phyloP scores from a whole-genome alignment of 2,329 filamentous ascomycete species.

The Sclerotinia spermophila region DNA sequence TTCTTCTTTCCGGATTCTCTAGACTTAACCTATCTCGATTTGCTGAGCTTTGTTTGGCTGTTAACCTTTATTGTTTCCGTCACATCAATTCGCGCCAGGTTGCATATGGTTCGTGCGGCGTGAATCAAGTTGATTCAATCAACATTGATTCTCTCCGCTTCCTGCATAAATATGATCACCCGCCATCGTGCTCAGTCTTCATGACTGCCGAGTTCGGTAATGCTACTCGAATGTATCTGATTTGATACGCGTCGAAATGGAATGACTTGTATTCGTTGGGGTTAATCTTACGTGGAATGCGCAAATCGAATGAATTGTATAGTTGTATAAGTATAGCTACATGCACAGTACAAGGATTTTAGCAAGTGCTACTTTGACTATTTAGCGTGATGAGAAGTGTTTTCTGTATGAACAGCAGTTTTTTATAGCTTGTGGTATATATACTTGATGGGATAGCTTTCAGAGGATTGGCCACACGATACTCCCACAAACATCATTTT shows the following conservation, averaged over 20 bases:
- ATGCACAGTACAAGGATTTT: neutral
- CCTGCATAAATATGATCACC: conserved; percentile 7
- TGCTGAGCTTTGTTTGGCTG: neutral
- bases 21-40: neutral
- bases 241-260: neutral
- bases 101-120: neutral
- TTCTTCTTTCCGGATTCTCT: neutral
- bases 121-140: neutral
- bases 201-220: neutral
- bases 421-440: neutral
- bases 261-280: neutral
- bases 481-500: too few species aligned
- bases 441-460: neutral
- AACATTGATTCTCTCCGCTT: neutral
- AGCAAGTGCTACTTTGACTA: neutral
- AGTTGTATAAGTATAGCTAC: neutral
- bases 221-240: neutral
- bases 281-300: conserved; percentile 6
- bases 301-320: conserved; percentile 1
- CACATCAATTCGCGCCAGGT: neutral
- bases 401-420: neutral
- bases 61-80: neutral
- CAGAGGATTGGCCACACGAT: too few species aligned
- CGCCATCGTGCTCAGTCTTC: neutral
- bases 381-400: neutral